Evolutionary conservation across 1,284 basidiomycete genomes (phyloP).

Genomic region (Cryptococcus sp.): DNA sequence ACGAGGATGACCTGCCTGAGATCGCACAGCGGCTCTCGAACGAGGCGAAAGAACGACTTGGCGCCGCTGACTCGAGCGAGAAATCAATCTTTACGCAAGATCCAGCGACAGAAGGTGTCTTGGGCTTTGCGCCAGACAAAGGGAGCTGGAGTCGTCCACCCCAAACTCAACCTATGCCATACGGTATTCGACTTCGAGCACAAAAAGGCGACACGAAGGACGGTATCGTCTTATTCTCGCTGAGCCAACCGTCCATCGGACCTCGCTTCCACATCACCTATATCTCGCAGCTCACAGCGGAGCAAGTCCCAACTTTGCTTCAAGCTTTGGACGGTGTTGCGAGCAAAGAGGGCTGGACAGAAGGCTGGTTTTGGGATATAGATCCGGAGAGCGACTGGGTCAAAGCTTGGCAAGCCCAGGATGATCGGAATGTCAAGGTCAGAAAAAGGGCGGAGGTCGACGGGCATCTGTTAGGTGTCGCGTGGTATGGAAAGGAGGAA

Average conservation of each 20-base stretch:
- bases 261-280: conserved; percentile 21
- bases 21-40: conserved; percentile 5
- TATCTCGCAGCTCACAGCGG: conserved; percentile 19
- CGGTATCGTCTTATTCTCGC: conserved; percentile 28
- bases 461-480: conserved; percentile 33
- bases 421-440: conserved; percentile 10
- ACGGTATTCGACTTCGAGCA: conserved; percentile 15
- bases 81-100: conserved; percentile 14
- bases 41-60: conserved; percentile 3
- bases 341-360: conserved; percentile 8
- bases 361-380: conserved; percentile 27
- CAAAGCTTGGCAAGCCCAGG: conserved; percentile 18
- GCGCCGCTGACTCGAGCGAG: neutral
- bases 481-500: conserved; percentile 30
- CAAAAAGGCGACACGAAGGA: conserved; percentile 8
- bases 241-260: conserved; percentile 14
- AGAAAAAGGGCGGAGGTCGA: conserved; percentile 18
- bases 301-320: conserved; percentile 20
- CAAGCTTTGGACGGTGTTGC: conserved; percentile 24
- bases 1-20: conserved; percentile 7
- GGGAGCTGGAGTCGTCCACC: neutral
- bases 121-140: conserved; percentile 16
- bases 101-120: conserved; percentile 18
- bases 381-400: conserved; percentile 7
- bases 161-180: conserved; percentile 4